These are phyloP conservation scores for Diaporthe citri DNA, from an alignment of 2,329 filamentous ascomycete genomes.

Conservation along the genomic window DNA sequence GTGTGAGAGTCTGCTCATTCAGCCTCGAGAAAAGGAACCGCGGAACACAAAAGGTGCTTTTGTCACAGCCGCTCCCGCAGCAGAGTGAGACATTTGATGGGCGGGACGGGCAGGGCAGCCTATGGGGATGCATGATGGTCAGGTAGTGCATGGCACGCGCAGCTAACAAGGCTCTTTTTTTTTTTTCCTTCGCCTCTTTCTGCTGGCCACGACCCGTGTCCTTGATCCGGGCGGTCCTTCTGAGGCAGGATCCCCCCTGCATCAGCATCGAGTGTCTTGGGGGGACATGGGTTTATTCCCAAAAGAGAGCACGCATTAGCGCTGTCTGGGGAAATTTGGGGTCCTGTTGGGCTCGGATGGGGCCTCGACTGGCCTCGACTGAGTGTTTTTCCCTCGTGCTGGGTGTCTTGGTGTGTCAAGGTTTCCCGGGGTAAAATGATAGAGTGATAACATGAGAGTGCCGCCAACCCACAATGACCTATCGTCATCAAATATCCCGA, in stretches of 20 bases:
- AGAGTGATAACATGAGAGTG: slow-evolving; percentile 1
- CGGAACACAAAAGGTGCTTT: slow-evolving; percentile 8
- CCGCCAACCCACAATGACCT: not conserved
- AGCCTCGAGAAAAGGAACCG: slow-evolving; percentile 12
- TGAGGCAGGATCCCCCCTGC: slow-evolving; percentile 31
- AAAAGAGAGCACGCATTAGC: slow-evolving; percentile 27
- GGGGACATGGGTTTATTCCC: not conserved
- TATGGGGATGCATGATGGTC: not conserved
- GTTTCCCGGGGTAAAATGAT: slow-evolving; percentile 28
- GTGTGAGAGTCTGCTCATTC: not conserved
- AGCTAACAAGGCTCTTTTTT: not conserved
- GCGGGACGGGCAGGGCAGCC: slow-evolving; percentile 29
- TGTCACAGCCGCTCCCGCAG: slow-evolving; percentile 23
- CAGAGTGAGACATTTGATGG: slow-evolving; percentile 31
- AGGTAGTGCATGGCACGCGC: not conserved
- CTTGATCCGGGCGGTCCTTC: slow-evolving; percentile 20
- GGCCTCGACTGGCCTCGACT: not conserved
- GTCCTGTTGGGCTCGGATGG: slow-evolving; percentile 22
- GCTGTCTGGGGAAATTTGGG: slow-evolving; percentile 36
- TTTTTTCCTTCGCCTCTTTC: not conserved
- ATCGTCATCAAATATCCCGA: slow-evolving; percentile 22
- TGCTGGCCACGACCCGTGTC: slow-evolving; percentile 7
- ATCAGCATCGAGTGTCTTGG: not conserved
- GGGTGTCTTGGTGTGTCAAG: slow-evolving; percentile 11
- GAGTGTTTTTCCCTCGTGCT: slow-evolving; percentile 1